Evolutionary conservation across 805 yeast genomes (phyloP).

Genomic region (Candida krabiensis): DNA sequence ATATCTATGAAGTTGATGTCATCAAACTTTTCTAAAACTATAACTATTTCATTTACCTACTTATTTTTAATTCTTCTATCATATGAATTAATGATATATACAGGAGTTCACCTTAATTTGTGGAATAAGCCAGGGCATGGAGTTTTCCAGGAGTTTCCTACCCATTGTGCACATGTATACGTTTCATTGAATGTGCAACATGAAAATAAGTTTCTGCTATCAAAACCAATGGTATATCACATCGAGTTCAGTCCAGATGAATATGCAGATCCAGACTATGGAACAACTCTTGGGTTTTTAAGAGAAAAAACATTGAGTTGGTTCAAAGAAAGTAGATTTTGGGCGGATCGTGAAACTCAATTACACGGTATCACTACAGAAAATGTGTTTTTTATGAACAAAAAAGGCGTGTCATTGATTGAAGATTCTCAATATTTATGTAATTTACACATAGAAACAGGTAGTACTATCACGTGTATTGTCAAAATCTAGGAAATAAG

Average conservation of each 20-base stretch:
- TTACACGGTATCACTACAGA: constrained; percentile 17
- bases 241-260: constrained; percentile 84
- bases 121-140: constrained; percentile 43
- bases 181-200: constrained; percentile 46
- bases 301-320: constrained; percentile 56
- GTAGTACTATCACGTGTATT: constrained; percentile 42
- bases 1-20: constrained; percentile 25
- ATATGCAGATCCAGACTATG: constrained; percentile 67
- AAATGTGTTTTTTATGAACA: constrained; percentile 38
- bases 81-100: constrained; percentile 25
- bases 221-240: constrained; percentile 53
- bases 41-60: constrained; percentile 29
- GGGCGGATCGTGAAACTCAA: constrained; percentile 17
- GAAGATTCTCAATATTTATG: constrained; percentile 51
- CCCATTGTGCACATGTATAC: constrained; percentile 75
- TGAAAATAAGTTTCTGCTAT: constrained; percentile 18
- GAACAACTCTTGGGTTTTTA: constrained; percentile 65
- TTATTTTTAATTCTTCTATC: constrained; percentile 16
- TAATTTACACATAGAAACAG: constrained; percentile 54
- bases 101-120: constrained; percentile 22
- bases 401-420: constrained; percentile 28
- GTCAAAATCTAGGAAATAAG: constrained; percentile 17
- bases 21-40: constrained; percentile 20
- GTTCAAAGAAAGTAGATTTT: constrained; percentile 45
- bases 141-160: constrained; percentile 68